A percentile compares a stretch with the other conserved stretches of the same genome.
phyloP scores from a whole-genome alignment of 129 eudicot genomes.

The Centaurea solstitialis region DNA sequence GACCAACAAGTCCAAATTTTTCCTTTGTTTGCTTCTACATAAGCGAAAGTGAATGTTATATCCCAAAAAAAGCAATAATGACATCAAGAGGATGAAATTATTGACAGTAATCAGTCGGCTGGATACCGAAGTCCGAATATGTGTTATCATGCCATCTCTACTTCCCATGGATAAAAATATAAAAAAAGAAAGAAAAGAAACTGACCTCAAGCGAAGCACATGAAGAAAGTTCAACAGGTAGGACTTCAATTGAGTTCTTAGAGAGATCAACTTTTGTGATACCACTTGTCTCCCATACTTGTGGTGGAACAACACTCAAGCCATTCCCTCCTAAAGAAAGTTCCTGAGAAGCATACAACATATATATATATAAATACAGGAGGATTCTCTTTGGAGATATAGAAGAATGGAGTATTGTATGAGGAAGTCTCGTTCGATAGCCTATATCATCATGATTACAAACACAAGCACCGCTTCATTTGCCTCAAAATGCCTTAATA shows the following conservation, averaged over 20 bases:
- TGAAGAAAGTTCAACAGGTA: slow-evolving; percentile 67
- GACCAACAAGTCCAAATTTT: background rate
- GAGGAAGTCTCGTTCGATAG: background rate
- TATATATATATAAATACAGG: background rate
- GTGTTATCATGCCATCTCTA: background rate
- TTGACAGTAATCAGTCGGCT: background rate
- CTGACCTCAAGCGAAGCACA: slow-evolving; percentile 85
- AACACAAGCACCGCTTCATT: background rate
- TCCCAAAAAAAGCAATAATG: background rate
- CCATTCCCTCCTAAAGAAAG: slow-evolving; percentile 70
- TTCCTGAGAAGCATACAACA: slow-evolving; percentile 55
- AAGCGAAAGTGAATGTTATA: background rate
- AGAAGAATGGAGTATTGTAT: background rate
- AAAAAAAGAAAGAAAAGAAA: background rate
- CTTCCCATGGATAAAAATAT: background rate
- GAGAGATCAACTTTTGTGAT: slow-evolving; percentile 80
- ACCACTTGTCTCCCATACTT: slow-evolving; percentile 73
- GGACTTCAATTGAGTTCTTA: slow-evolving; percentile 69
- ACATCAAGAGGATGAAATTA: background rate
- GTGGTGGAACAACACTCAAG: slow-evolving; percentile 68
- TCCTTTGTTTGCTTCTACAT: background rate
- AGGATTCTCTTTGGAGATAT: background rate
- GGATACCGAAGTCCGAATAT: background rate
- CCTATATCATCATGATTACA: slow-evolving; percentile 6
- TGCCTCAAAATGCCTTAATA: slow-evolving; percentile 16